A percentile compares a stretch with the other conserved stretches of the same genome.
These are phyloP conservation scores for Albizia julibrissin DNA, from an alignment of 306 rosid genomes.

Conservation along the genomic window DNA sequence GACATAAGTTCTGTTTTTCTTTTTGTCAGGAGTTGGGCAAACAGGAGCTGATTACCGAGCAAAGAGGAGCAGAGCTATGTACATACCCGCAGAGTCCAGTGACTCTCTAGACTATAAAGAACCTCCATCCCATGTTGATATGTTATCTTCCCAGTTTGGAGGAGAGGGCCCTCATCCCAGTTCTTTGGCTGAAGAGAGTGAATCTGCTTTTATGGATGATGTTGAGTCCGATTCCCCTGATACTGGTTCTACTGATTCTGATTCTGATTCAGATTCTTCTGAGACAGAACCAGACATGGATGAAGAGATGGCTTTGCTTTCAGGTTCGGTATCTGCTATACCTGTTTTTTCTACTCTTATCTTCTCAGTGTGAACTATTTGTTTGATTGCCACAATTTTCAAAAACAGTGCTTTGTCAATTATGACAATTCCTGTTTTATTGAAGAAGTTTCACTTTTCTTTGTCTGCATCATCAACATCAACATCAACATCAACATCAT, in stretches of 20 bases:
- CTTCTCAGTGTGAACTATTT: neutral
- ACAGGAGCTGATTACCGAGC: conserved; percentile 51
- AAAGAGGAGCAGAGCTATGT: conserved; percentile 70
- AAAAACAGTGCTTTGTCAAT: neutral
- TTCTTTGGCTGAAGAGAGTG: conserved; percentile 64
- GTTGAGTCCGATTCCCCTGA: conserved; percentile 68
- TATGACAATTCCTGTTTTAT: conserved; percentile 11
- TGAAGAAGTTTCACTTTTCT: neutral
- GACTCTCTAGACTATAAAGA: conserved; percentile 77
- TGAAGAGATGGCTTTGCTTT: conserved; percentile 64
- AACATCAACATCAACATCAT: neutral
- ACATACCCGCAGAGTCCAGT: conserved; percentile 72
- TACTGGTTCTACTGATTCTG: conserved; percentile 55
- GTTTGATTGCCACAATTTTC: neutral
- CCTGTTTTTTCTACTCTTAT: conserved; percentile 18
- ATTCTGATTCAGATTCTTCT: conserved; percentile 72
- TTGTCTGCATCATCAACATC: neutral
- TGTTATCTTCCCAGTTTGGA: conserved; percentile 57
- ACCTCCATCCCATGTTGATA: conserved; percentile 51
- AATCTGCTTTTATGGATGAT: conserved; percentile 71
- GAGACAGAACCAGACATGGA: conserved; percentile 74
- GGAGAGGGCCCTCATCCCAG: conserved; percentile 44
- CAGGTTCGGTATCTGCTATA: conserved; percentile 58
- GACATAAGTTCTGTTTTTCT: conserved; percentile 46
- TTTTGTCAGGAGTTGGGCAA: conserved; percentile 57